Evolutionary conservation across 495 filamentous ascomycete genomes (phyloP).

Genomic region (Neurospora pannonica): DNA sequence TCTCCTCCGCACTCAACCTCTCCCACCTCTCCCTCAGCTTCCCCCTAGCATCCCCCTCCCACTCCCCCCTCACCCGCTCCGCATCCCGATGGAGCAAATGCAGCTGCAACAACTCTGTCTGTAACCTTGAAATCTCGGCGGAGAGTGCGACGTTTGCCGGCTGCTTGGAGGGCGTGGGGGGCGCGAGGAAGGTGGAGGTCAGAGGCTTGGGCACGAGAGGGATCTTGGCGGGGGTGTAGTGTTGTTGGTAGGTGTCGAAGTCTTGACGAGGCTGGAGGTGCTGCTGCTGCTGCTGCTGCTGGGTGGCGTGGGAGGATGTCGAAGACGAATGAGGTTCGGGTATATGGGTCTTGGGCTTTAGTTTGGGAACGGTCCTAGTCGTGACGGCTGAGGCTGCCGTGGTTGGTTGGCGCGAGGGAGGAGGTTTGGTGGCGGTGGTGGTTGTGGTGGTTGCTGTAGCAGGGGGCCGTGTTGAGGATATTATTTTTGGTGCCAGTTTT

Average conservation of each 20-base stretch:
- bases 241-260: constrained; percentile 61
- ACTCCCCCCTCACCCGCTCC: constrained; percentile 21
- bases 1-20: constrained; percentile 22
- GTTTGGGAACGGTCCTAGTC: neutral
- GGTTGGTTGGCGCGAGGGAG: neutral
- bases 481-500: neutral
- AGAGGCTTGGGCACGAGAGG: constrained; percentile 43
- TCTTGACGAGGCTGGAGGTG: constrained; percentile 28
- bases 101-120: constrained; percentile 65
- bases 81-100: constrained; percentile 54
- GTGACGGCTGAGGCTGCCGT: neutral
- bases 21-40: constrained; percentile 26
- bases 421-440: neutral
- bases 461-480: neutral
- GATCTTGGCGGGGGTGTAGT: constrained; percentile 56
- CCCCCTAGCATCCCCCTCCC: constrained; percentile 37
- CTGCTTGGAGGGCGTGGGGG: constrained; percentile 41
- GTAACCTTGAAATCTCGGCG: constrained; percentile 52
- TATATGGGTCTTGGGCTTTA: constrained; percentile 8
- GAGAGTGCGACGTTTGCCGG: constrained; percentile 45
- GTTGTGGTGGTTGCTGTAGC: neutral
- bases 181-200: constrained; percentile 42
- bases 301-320: neutral
- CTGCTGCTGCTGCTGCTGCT: neutral
- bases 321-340: neutral